These are phyloP conservation scores for Ganoderma sinense DNA, from an alignment of 1,284 basidiomycete genomes.

Conservation along the genomic window DNA sequence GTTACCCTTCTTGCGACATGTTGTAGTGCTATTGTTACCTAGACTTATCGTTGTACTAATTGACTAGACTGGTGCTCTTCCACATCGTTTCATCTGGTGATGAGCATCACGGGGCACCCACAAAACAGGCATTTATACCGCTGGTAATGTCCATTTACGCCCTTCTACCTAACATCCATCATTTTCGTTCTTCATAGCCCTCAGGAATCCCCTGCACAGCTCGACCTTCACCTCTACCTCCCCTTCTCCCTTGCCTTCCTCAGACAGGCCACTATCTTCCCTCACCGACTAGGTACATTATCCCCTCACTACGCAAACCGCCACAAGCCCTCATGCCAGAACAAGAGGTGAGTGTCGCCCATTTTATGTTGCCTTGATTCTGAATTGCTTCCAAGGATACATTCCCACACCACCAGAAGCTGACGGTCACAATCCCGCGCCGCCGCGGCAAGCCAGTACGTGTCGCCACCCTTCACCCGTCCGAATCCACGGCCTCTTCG, in stretches of 20 bases:
- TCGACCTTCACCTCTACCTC: background rate
- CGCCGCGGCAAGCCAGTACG: background rate
- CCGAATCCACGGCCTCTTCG: background rate
- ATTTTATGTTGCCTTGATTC: background rate
- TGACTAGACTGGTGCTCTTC: background rate
- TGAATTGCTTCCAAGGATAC: background rate
- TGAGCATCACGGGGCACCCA: background rate
- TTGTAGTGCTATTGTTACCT: constrained; percentile 3
- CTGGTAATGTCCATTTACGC: background rate
- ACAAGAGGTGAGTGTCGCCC: background rate
- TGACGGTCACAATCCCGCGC: background rate
- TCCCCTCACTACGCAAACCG: background rate
- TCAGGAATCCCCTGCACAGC: background rate
- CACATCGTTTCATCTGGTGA: background rate
- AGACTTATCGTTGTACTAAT: background rate
- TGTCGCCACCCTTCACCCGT: background rate
- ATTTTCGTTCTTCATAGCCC: background rate
- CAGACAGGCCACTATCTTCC: background rate
- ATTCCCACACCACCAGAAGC: background rate
- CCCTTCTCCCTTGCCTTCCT: background rate
- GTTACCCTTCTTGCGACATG: background rate
- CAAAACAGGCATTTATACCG: background rate
- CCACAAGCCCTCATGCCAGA: background rate
- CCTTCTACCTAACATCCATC: background rate
- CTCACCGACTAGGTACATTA: background rate